Base-by-base conservation (phyloP, 176 grass and related monocot genomes). In the Metroxylon sagu region DNA sequence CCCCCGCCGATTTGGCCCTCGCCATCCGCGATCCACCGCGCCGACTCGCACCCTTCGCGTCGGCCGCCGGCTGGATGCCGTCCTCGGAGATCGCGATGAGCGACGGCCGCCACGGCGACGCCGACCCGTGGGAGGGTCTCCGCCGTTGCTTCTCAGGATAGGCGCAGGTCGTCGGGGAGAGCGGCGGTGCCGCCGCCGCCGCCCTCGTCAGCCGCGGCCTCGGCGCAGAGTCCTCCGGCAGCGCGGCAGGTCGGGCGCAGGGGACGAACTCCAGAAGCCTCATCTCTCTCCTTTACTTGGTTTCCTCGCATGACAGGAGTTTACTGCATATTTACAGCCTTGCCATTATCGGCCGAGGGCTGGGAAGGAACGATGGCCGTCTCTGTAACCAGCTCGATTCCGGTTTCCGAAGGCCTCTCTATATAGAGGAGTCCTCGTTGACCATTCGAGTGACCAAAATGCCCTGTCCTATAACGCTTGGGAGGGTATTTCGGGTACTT, bases 121-220 rank as follows among this genome's bases (percentile, higher is more conserved):
- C 53, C 54, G 67, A 53, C 19, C 71, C 66, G 2, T 52, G 43
- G 14, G 68, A 61, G 49, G 78, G 71, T 73, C 50, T 68, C 52
- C 65, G 18, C 10, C 29, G 65, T 10, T 18, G 17, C 65, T 68
- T 68, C 70, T 76, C 35, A 43, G 35, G 8, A 14, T 43, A 43
- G 12, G 35, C 35, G 35, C 35, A 43, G 0, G 35, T 14, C 35
- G 10, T 43, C 10, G 2, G 35, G 35, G 35, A 43, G 1, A 43
- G 35, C 35, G 35, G 35, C 35, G 35, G 8, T 14, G 35, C 88
- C 18, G 57, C 1, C 15, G 68, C 26, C 30, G 51, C 55, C 53
- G 50, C 50, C 50, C 1, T 18, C 53, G 5, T 21, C 53, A 21
- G 6, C 18, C 10, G 8, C 35, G 7, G 35, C 2, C 35, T 43